Base-by-base conservation (phyloP, 176 grass and related monocot species). In the Triticum turgidum region DNA sequence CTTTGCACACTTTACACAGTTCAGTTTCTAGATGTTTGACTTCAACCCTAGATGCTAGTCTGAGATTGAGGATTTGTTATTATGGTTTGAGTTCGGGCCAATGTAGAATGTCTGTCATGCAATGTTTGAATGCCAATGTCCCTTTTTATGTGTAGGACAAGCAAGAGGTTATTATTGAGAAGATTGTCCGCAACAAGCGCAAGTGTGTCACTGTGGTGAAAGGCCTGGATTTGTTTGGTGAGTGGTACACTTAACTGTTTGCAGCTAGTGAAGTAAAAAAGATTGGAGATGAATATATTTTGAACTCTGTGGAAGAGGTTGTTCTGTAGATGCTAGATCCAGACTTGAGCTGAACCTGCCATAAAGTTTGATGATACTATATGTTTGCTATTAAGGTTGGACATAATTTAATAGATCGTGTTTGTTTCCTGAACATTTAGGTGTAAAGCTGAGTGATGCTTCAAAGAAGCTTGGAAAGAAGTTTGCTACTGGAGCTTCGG, bases 131-230 rank as follows among this genome's bases (percentile, higher is more conserved):
- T 12, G 62, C 4, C 18, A 17, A 41, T 11, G 13, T 56, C 42
- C 20, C 20, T 72, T 89, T 64, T 17, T 7, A 69, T 5, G 6
- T 75, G 64, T 77, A 99, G 97, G 97, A 97, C 1, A 99, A 94
- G 81, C 92, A 90, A 91, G 97, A 99, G 89, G 87, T 99, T 87
- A 80, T 97, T 5, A 99, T 99, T 24, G 92, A 99, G 89, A 99
- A 99, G 94, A 99, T 99, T 90, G 90, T 99, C 67, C 97, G 97
- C 61, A 99, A 99, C 81, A 99, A 99, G 77, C 97, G 97, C 67
- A 99, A 99, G 87, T 99, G 94, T 90, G 97, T 99, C 21, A 99
- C 97, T 72, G 97, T 99, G 85, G 97, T 99, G 13, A 99, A 99
- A 75, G 97, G 97, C 71, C 92, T 99, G 9, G 97, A 99, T 65